Evolutionary conservation across 1,284 basidiomycete species (phyloP).

Genomic region (Bjerkandera adusta): DNA sequence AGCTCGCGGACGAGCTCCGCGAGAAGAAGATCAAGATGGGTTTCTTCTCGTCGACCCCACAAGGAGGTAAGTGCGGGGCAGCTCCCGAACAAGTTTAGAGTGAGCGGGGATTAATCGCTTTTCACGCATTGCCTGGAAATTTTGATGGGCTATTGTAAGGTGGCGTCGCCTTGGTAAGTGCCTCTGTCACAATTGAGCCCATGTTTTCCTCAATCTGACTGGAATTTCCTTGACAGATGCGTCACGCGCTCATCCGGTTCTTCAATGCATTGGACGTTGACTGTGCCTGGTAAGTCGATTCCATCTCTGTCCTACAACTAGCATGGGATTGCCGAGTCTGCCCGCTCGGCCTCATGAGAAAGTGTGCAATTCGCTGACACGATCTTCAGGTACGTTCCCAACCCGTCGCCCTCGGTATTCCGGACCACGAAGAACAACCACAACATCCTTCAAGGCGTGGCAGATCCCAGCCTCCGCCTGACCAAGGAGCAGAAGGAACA

Average conservation of each 20-base stretch:
- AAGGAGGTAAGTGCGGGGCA: slow-evolving; percentile 60
- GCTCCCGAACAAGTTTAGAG: slow-evolving; percentile 15
- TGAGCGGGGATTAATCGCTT: slow-evolving; percentile 26
- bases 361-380: slow-evolving; percentile 9
- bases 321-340: slow-evolving; percentile 3
- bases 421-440: slow-evolving; percentile 92
- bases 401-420: slow-evolving; percentile 84
- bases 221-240: slow-evolving; percentile 62
- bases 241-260: slow-evolving; percentile 85
- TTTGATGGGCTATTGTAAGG: slow-evolving; percentile 44
- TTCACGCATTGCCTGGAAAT: slow-evolving; percentile 16
- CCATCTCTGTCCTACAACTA: slow-evolving; percentile 10
- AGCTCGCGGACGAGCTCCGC: slow-evolving; percentile 77
- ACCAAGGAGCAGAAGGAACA: slow-evolving; percentile 72
- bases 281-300: slow-evolving; percentile 64
- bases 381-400: slow-evolving; percentile 73
- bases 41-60: slow-evolving; percentile 89
- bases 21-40: slow-evolving; percentile 83
- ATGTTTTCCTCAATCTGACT: no score
- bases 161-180: slow-evolving; percentile 80
- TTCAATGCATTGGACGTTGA: slow-evolving; percentile 77
- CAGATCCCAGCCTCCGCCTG: slow-evolving; percentile 69
- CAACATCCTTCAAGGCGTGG: slow-evolving; percentile 86
- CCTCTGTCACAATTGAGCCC: slow-evolving; percentile 8
- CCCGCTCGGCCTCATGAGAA: slow-evolving; percentile 9